Percentiles rank a stretch among this genome's conserved stretches.
These are phyloP conservation scores for Coniella vitis DNA, from an alignment of 2,329 filamentous ascomycete species.

Conservation along the genomic window DNA sequence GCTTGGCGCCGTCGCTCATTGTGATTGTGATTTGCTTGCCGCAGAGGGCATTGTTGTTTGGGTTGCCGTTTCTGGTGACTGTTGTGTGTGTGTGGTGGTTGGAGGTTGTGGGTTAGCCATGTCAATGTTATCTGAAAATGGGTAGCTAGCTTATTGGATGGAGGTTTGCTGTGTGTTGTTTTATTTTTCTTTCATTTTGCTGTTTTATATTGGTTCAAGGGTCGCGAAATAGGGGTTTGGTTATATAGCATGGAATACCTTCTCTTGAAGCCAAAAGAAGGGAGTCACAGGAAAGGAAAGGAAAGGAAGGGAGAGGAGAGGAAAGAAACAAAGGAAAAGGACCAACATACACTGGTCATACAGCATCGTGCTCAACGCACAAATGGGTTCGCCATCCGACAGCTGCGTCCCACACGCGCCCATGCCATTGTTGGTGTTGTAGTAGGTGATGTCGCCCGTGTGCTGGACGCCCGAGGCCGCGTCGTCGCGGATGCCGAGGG, in stretches of 20 bases:
- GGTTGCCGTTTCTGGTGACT: constrained; percentile 3
- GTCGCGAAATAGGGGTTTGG: no score
- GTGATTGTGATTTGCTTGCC: constrained; percentile 5
- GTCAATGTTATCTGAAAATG: background rate
- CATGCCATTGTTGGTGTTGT: constrained; percentile 1
- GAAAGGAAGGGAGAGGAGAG: background rate
- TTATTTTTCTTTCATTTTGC: background rate
- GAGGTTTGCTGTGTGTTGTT: no score
- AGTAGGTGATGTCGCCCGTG: background rate
- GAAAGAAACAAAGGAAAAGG: no score
- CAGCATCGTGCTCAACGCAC: background rate
- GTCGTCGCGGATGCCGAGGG: background rate
- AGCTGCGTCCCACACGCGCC: constrained; percentile 5
- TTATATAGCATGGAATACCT: no score
- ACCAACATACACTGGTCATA: constrained; percentile 2
- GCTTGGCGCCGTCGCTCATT: background rate
- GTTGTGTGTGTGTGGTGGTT: no score
- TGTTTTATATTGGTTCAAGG: no score
- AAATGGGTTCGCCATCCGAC: background rate
- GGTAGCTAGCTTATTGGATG: no score
- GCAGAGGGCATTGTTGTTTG: constrained; percentile 8
- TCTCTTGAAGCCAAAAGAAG: background rate
- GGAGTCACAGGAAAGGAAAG: background rate
- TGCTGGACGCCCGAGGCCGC: background rate
- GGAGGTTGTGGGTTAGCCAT: background rate